Conservation (phyloP, 177 flowering plant species). For the Tripterygium wilfordii region DNA sequence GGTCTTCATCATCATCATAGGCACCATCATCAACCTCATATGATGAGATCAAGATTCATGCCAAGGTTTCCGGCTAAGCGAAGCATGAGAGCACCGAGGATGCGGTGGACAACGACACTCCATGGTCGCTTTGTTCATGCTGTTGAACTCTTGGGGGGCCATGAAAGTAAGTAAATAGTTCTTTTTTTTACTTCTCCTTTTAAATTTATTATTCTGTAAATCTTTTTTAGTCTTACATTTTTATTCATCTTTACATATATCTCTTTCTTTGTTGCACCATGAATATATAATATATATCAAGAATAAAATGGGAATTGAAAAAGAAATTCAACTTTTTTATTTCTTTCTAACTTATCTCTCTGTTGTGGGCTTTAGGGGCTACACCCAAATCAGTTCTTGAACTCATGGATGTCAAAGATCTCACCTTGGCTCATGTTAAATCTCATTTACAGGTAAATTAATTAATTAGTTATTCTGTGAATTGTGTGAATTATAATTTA, state of each 20-base stretch:
- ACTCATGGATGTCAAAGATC: constrained; percentile 99
- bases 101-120: constrained; percentile 94
- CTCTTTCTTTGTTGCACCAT: neutral
- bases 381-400: constrained; percentile 99
- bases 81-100: constrained; percentile 86
- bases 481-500: no score
- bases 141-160: constrained; percentile 94
- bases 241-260: neutral
- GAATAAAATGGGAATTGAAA: neutral
- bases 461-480: no score
- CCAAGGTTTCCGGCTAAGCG: constrained; percentile 72
- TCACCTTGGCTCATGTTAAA: constrained; percentile 96
- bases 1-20: no score
- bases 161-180: constrained; percentile 62
- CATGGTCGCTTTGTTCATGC: constrained; percentile 96
- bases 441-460: constrained; percentile 86
- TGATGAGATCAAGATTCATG: constrained; percentile 66
- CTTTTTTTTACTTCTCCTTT: neutral
- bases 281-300: no score
- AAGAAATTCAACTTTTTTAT: constrained; percentile 4
- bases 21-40: no score
- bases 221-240: neutral
- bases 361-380: constrained; percentile 56
- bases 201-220: neutral
- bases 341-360: no score